Percentiles rank a stretch among this genome's conserved stretches.
Evolutionary conservation across 352 stramenopile genomes (phyloP).

Genomic region (Plasmopara viticola): DNA sequence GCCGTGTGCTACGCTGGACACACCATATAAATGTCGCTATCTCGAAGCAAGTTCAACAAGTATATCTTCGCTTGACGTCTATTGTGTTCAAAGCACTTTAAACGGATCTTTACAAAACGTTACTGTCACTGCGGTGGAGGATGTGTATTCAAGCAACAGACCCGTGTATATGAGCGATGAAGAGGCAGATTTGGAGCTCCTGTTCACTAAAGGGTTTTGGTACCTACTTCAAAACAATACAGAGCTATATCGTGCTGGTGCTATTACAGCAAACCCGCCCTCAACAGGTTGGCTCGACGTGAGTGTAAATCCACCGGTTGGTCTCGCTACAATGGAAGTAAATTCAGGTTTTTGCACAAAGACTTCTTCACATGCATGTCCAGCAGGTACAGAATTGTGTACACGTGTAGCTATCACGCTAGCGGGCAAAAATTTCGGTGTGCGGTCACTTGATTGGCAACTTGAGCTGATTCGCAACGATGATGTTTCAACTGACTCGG

Average conservation of each 20-base stretch:
- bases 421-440: slow-evolving; percentile 47
- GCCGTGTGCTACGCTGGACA: slow-evolving; percentile 32
- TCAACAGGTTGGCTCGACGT: slow-evolving; percentile 30
- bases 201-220: slow-evolving; percentile 35
- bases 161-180: slow-evolving; percentile 27
- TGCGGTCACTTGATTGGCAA: slow-evolving; percentile 31
- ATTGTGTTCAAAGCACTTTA: slow-evolving; percentile 30
- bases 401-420: slow-evolving; percentile 41
- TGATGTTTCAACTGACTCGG: slow-evolving; percentile 11
- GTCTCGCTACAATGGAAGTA: slow-evolving; percentile 25
- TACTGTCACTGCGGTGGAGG: slow-evolving; percentile 24
- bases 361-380: slow-evolving; percentile 24
- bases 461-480: slow-evolving; percentile 30
- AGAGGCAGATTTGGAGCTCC: slow-evolving; percentile 19
- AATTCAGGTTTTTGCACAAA: slow-evolving; percentile 31
- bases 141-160: slow-evolving; percentile 37
- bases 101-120: slow-evolving; percentile 15
- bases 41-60: slow-evolving; percentile 21
- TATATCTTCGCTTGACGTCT: slow-evolving; percentile 11
- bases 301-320: slow-evolving; percentile 9
- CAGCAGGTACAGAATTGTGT: slow-evolving; percentile 35
- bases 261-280: slow-evolving; percentile 23
- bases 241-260: slow-evolving; percentile 21
- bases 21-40: slow-evolving; percentile 35
- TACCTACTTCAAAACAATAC: slow-evolving; percentile 18